Evolutionary conservation across 768 basidiomycete species (phyloP).

Genomic region (Calvatia gigantea): DNA sequence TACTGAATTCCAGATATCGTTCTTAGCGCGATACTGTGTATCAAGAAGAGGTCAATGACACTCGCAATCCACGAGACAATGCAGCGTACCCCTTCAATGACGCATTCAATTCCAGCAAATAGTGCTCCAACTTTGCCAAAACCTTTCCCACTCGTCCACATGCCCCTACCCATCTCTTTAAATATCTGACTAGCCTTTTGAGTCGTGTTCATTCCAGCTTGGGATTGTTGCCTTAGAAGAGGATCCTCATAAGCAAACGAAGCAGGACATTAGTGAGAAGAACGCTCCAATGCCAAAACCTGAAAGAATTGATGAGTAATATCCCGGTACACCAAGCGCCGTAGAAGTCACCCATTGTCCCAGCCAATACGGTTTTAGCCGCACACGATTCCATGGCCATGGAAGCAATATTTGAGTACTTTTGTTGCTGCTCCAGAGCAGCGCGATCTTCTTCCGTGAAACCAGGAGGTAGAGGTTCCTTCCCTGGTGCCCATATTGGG

Average conservation of each 20-base stretch:
- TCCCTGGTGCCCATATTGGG: conserved; percentile 81
- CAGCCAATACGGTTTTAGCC: conserved; percentile 77
- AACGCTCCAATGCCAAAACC: conserved; percentile 93
- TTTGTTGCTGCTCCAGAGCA: conserved; percentile 63
- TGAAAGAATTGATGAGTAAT: conserved; percentile 25
- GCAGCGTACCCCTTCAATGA: conserved; percentile 83
- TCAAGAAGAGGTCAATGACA: not conserved
- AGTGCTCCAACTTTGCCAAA: conserved; percentile 94
- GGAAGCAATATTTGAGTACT: conserved; percentile 69
- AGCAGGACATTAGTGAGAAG: conserved; percentile 93
- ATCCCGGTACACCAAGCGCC: not conserved
- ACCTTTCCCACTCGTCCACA: conserved; percentile 87
- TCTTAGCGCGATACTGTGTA: conserved; percentile 87
- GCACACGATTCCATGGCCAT: conserved; percentile 84
- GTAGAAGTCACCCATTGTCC: conserved; percentile 69
- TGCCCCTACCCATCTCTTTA: conserved; percentile 91
- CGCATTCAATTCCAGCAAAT: conserved; percentile 94
- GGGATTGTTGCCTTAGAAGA: conserved; percentile 61
- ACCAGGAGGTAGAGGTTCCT: conserved; percentile 85
- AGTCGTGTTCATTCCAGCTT: conserved; percentile 51
- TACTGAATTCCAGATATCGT: conserved; percentile 91
- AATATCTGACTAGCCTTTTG: conserved; percentile 86
- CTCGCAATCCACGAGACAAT: not conserved
- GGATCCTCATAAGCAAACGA: conserved; percentile 97
- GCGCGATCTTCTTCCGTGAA: conserved; percentile 75